Conservation (phyloP, 1,139 yeast species). For the Sugiyamaella japonica region DNA sequence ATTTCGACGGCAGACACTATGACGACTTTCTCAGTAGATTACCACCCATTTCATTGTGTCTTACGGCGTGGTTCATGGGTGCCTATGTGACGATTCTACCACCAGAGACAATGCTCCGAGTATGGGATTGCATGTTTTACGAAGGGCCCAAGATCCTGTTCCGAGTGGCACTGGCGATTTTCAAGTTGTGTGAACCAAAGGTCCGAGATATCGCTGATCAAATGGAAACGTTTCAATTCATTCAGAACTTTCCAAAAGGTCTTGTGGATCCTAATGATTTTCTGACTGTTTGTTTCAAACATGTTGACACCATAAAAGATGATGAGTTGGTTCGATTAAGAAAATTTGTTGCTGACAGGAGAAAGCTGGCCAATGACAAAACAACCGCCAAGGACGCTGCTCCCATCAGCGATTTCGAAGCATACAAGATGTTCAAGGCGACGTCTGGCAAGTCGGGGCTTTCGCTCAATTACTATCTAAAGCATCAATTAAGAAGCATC, state of each 20-base stretch:
- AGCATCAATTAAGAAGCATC: slow-evolving; percentile 10
- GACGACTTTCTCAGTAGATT: slow-evolving; percentile 70
- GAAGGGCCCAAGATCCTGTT: slow-evolving; percentile 89
- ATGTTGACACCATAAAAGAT: slow-evolving; percentile 73
- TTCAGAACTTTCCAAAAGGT: slow-evolving; percentile 79
- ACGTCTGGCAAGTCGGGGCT: slow-evolving; percentile 5
- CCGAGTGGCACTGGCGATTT: slow-evolving; percentile 78
- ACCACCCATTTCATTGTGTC: slow-evolving; percentile 90
- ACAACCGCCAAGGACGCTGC: neutral
- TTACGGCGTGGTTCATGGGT: slow-evolving; percentile 98
- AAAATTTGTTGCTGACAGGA: slow-evolving; percentile 62
- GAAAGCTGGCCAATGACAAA: slow-evolving; percentile 22
- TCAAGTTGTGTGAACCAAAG: slow-evolving; percentile 72
- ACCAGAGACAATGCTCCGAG: slow-evolving; percentile 77
- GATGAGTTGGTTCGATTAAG: slow-evolving; percentile 78
- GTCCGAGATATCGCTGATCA: slow-evolving; percentile 55
- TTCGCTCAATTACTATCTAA: slow-evolving; percentile 5
- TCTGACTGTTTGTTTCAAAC: slow-evolving; percentile 72
- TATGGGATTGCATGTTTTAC: slow-evolving; percentile 94
- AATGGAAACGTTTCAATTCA: slow-evolving; percentile 81
- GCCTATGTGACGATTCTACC: slow-evolving; percentile 86
- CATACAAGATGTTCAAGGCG: slow-evolving; percentile 1
- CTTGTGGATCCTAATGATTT: slow-evolving; percentile 68
- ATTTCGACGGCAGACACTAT: slow-evolving; percentile 44
- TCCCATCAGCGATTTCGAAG: slow-evolving; percentile 9